Percentiles rank a stretch among this genome's conserved stretches.
These are phyloP conservation scores for Aureobasidium sp. DNA, from an alignment of 2,329 filamentous ascomycete species.

Conservation along the genomic window DNA sequence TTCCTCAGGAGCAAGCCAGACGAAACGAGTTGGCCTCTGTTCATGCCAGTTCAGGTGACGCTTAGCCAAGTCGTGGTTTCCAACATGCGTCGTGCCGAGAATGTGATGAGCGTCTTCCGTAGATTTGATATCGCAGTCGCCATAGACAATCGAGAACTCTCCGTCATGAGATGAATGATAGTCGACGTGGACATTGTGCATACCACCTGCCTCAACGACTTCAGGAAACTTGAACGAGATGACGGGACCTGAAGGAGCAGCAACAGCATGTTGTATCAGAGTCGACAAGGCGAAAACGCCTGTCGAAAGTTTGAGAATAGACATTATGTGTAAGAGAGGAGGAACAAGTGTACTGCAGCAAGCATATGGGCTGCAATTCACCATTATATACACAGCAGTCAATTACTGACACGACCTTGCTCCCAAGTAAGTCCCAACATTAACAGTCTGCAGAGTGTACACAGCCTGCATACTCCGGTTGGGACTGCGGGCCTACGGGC, in stretches of 20 bases:
- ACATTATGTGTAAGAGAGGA: not conserved
- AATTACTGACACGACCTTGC: not conserved
- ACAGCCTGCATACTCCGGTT: not conserved
- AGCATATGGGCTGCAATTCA: not conserved
- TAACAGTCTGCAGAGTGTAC: not conserved
- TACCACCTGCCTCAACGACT: conserved; percentile 21
- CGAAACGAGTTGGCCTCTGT: conserved; percentile 36
- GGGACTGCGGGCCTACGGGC: not conserved
- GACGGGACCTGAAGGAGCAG: not conserved
- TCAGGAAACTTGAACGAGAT: conserved; percentile 9
- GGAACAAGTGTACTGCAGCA: not conserved
- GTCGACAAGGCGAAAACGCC: conserved; percentile 8
- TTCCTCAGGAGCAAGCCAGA: conserved; percentile 39
- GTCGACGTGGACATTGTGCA: conserved; percentile 43
- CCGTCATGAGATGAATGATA: conserved; percentile 37
- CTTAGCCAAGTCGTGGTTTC: conserved; percentile 22
- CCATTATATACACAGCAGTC: not conserved
- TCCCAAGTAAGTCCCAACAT: not conserved
- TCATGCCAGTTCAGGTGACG: conserved; percentile 20
- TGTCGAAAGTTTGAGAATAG: conserved; percentile 3
- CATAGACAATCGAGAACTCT: conserved; percentile 37
- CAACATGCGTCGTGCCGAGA: conserved; percentile 34
- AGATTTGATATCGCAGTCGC: conserved; percentile 32
- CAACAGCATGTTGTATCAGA: not conserved
- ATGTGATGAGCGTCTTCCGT: conserved; percentile 34